Evolutionary conservation across 495 filamentous ascomycete species (phyloP).

Genomic region (Hypoxylon trugodes): DNA sequence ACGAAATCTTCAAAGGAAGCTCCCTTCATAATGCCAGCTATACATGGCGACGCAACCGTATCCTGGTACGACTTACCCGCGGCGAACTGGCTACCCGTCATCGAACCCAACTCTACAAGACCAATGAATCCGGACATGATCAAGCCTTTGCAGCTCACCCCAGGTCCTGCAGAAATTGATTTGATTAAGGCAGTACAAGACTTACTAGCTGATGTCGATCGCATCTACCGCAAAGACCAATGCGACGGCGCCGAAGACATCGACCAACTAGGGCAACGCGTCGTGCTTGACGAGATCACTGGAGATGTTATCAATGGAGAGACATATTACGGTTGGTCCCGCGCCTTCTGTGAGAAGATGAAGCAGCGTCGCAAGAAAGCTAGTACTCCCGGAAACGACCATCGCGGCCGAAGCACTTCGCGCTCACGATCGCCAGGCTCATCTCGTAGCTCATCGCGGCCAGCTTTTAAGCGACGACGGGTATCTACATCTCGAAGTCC

Average conservation of each 20-base stretch:
- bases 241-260: conserved; percentile 59
- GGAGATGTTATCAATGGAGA: conserved; percentile 69
- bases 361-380: conserved; percentile 62
- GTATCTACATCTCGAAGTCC: conserved; percentile 41
- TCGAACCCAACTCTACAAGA: conserved; percentile 76
- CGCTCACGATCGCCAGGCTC: conserved; percentile 44
- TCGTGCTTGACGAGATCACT: conserved; percentile 67
- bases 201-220: conserved; percentile 73
- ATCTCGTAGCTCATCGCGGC: conserved; percentile 42
- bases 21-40: conserved; percentile 75
- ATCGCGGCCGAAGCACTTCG: conserved; percentile 35
- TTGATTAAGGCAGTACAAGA: conserved; percentile 71
- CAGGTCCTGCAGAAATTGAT: conserved; percentile 75
- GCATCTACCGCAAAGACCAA: conserved; percentile 61
- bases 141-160: conserved; percentile 74
- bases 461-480: conserved; percentile 46
- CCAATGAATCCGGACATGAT: conserved; percentile 77
- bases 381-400: conserved; percentile 19
- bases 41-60: conserved; percentile 77
- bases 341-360: conserved; percentile 82
- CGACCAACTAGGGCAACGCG: conserved; percentile 75
- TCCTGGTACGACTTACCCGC: conserved; percentile 89
- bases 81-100: conserved; percentile 79
- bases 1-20: conserved; percentile 57
- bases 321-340: conserved; percentile 89